A percentile compares a stretch with the other conserved stretches of the same genome.
Evolutionary conservation across 192 early-diverging fungal species (phyloP).

Genomic region (Coemansia asiatica): DNA sequence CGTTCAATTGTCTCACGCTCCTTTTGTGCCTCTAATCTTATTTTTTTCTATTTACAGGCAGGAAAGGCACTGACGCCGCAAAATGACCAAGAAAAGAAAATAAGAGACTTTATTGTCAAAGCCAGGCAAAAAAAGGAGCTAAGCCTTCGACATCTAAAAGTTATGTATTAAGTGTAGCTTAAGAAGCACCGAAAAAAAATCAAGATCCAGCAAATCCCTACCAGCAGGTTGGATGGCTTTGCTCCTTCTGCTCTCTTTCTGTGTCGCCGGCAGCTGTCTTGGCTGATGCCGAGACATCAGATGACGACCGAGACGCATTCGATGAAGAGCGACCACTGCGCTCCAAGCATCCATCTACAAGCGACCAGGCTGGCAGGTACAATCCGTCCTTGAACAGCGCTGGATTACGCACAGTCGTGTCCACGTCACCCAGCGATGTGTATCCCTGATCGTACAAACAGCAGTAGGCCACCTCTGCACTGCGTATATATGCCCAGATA

Average conservation of each 20-base stretch:
- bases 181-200: background rate
- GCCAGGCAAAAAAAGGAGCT: background rate
- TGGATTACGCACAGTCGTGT: constrained; percentile 86
- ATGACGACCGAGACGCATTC: constrained; percentile 18
- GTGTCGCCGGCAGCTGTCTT: background rate
- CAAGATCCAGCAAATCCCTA: background rate
- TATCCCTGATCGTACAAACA: constrained; percentile 88
- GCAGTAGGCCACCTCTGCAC: constrained; percentile 77
- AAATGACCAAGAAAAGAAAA: background rate
- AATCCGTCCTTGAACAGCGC: constrained; percentile 58
- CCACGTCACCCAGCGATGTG: constrained; percentile 85
- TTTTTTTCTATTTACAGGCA: too few species aligned
- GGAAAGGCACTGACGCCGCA: background rate
- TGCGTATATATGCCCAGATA: constrained; percentile 76
- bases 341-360: constrained; percentile 33
- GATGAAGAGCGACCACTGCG: constrained; percentile 46
- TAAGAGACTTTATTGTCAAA: background rate
- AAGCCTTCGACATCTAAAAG: background rate
- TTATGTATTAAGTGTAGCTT: background rate
- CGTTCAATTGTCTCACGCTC: background rate
- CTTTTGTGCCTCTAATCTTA: background rate
- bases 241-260: background rate
- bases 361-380: constrained; percentile 36
- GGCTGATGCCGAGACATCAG: constrained; percentile 20
- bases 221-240: background rate